A percentile compares a stretch with the other conserved stretches of the same genome.
These are phyloP conservation scores for Sporothrix brasiliensis DNA, from an alignment of 2,329 filamentous ascomycete genomes.

Conservation along the genomic window DNA sequence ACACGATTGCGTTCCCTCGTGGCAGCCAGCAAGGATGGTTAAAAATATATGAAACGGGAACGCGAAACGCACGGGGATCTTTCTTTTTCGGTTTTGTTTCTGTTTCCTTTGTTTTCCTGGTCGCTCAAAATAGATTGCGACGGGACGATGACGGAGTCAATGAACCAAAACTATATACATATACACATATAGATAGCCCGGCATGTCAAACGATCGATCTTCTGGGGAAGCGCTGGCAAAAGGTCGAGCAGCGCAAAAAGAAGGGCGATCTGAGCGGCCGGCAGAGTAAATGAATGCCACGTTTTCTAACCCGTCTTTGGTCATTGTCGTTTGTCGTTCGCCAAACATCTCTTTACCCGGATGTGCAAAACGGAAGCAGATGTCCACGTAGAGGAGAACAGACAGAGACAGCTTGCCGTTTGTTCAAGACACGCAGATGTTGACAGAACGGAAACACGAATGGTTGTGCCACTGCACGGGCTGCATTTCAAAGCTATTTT, in stretches of 20 bases:
- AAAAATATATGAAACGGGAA: constrained; percentile 20
- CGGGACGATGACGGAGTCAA: not conserved
- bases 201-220: not conserved
- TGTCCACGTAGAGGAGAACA: not conserved
- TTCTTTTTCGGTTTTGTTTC: not conserved
- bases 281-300: constrained; percentile 22
- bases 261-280: not conserved
- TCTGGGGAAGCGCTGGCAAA: not conserved
- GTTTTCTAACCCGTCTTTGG: not conserved
- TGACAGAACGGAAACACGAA: not conserved
- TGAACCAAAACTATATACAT: not conserved
- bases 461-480: not conserved
- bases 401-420: not conserved
- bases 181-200: not conserved
- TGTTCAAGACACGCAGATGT: not conserved
- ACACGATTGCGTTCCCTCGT: not conserved
- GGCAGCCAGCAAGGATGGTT: not conserved
- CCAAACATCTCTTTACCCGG: not conserved
- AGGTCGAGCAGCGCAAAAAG: not conserved
- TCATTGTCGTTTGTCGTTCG: too few relatives aligned
- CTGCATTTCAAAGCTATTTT: not conserved
- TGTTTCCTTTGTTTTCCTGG: not conserved
- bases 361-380: not conserved
- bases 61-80: constrained; percentile 1
- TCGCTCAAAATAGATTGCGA: constrained; percentile 11